Conservation (phyloP, 2,329 filamentous ascomycete species). For the Aspergillus flavus region DNA sequence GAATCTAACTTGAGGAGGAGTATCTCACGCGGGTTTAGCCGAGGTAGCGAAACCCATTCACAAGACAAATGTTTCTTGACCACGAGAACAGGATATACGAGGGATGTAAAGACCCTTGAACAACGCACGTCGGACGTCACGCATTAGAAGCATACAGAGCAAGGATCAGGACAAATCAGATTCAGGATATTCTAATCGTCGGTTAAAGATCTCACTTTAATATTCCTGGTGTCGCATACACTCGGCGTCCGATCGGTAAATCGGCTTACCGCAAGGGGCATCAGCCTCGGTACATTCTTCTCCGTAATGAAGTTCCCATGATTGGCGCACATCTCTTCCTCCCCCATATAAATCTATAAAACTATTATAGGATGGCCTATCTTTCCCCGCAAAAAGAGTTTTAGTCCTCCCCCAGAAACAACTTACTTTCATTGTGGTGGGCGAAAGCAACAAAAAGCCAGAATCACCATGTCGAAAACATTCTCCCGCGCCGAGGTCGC, state of each 20-base stretch:
- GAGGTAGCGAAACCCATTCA: background rate
- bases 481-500: slow-evolving; percentile 65
- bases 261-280: slow-evolving; percentile 14
- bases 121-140: background rate
- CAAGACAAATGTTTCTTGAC: background rate
- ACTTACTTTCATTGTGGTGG: background rate
- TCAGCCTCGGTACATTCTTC: slow-evolving; percentile 17
- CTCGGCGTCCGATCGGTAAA: background rate
- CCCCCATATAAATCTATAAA: background rate
- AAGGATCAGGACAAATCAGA: background rate
- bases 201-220: background rate
- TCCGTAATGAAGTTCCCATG: slow-evolving; percentile 16
- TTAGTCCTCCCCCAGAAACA: background rate
- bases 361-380: background rate
- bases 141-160: background rate
- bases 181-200: background rate
- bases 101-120: background rate
- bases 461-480: slow-evolving; percentile 25
- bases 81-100: background rate
- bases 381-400: background rate
- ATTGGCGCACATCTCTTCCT: slow-evolving; percentile 14
- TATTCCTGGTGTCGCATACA: background rate
- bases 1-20: background rate
- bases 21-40: background rate
- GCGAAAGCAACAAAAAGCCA: background rate